These are phyloP conservation scores for Ganoderma boninense DNA, from an alignment of 1,284 basidiomycete species.

Conservation along the genomic window DNA sequence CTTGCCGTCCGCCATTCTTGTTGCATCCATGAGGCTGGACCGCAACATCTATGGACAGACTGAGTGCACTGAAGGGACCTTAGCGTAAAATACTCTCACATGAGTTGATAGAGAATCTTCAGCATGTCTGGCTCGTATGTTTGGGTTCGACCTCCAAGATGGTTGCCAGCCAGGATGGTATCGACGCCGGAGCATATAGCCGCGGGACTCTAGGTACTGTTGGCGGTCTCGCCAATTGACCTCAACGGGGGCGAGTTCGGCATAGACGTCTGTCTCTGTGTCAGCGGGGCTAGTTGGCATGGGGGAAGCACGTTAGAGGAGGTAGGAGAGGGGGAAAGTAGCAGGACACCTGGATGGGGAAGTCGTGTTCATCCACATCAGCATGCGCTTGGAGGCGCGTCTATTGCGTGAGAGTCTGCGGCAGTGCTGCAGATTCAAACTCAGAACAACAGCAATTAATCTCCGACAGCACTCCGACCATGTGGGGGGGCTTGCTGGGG, in stretches of 20 bases:
- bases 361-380: background rate
- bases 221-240: background rate
- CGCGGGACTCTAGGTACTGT: conserved; percentile 5
- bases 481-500: background rate
- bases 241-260: background rate
- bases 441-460: background rate
- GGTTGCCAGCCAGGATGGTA: conserved; percentile 25
- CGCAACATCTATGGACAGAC: background rate
- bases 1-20: conserved; percentile 33
- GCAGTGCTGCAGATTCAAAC: background rate
- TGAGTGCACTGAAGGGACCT: background rate
- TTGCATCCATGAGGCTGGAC: conserved; percentile 39
- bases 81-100: background rate
- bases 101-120: conserved; percentile 2
- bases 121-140: conserved; percentile 9
- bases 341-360: too few species aligned
- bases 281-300: background rate
- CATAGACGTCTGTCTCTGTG: background rate
- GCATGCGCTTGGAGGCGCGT: background rate
- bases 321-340: background rate
- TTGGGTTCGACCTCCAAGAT: conserved; percentile 21
- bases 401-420: background rate
- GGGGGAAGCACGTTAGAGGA: background rate
- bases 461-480: background rate
- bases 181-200: conserved; percentile 23